phyloP scores from a whole-genome alignment of 2,329 filamentous ascomycete genomes.

The Tolypocladium album region DNA sequence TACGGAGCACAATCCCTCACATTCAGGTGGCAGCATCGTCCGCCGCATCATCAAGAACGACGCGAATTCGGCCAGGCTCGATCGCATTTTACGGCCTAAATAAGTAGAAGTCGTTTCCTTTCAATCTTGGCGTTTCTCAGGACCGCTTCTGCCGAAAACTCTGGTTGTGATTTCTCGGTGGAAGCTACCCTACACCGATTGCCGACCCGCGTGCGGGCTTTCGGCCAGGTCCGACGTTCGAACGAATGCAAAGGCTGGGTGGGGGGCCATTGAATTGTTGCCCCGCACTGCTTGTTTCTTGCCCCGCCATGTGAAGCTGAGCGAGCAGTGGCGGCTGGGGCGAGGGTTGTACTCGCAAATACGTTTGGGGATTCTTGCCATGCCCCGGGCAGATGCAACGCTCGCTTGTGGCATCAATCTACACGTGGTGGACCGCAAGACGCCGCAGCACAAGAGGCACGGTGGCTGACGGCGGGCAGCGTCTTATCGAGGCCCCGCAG shows the following conservation, averaged over 20 bases:
- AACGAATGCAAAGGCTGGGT: background rate
- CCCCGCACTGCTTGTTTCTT: background rate
- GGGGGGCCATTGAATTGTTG: background rate
- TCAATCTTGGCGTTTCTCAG: background rate
- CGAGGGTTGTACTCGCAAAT: too few relatives aligned
- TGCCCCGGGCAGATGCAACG: background rate
- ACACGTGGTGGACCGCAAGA: background rate
- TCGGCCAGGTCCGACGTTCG: background rate
- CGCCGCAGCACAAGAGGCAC: background rate
- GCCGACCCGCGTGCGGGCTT: background rate
- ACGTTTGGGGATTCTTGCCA: background rate
- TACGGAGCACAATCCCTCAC: too few relatives aligned
- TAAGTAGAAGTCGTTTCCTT: too few relatives aligned
- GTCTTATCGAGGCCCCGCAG: background rate
- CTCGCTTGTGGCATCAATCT: background rate
- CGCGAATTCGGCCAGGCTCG: too few relatives aligned
- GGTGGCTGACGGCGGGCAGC: background rate
- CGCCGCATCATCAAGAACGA: too few relatives aligned
- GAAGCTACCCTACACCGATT: background rate
- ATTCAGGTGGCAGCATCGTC: too few relatives aligned
- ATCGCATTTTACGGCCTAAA: too few relatives aligned
- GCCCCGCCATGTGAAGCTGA: background rate
- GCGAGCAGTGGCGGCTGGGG: background rate
- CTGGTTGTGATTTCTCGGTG: too few relatives aligned
- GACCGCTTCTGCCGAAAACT: background rate